A percentile compares a stretch with the other conserved stretches of the same genome.
Evolutionary conservation across 768 basidiomycete species (phyloP).

Genomic region (Lactarius vividus): DNA sequence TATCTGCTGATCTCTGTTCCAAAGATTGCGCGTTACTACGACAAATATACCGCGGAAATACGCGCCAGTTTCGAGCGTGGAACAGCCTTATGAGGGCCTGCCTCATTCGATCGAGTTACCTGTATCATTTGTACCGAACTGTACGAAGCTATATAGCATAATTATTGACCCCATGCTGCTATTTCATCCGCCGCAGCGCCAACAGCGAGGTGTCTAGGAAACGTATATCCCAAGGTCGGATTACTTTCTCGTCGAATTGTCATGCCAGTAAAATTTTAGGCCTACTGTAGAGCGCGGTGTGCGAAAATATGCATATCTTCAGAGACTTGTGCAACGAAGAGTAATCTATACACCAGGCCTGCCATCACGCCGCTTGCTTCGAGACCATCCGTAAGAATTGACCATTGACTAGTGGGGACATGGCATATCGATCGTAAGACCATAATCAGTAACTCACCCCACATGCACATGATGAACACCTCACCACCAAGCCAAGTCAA

Average conservation of each 20-base stretch:
- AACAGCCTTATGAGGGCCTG: conserved; percentile 69
- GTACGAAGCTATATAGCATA: background rate
- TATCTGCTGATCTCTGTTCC: conserved; percentile 8
- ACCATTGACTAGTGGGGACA: background rate
- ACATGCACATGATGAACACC: no score
- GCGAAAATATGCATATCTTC: background rate
- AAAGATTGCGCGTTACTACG: conserved; percentile 94
- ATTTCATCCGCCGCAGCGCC: background rate
- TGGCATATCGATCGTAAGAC: no score
- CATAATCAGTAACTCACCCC: no score
- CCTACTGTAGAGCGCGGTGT: background rate
- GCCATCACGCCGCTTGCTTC: background rate
- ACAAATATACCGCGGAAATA: conserved; percentile 96
- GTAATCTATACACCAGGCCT: background rate
- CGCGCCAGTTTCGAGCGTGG: conserved; percentile 97
- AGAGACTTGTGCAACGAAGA: background rate
- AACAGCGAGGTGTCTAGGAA: background rate
- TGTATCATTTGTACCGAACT: conserved; percentile 21
- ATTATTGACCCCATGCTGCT: background rate
- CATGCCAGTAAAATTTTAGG: background rate
- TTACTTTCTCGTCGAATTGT: background rate
- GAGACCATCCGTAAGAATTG: background rate
- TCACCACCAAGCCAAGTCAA: background rate
- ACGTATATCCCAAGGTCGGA: background rate
- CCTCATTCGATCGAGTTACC: background rate